phyloP scores from a whole-genome alignment of 805 yeast genomes.

The Candida pseudofarinosa region DNA sequence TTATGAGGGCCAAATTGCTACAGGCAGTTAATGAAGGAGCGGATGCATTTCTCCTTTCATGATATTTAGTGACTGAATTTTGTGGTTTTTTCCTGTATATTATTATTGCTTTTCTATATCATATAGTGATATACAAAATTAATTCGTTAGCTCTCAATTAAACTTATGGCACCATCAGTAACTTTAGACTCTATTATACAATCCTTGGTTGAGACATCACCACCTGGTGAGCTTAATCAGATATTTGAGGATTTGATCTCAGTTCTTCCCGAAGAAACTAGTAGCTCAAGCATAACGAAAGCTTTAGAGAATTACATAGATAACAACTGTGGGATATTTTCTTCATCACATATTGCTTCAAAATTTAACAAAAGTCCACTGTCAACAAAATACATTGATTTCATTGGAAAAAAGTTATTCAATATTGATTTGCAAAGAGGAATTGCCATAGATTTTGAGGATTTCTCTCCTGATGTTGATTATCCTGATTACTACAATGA shows the following conservation, averaged over 20 bases:
- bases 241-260: slow-evolving; percentile 22
- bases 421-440: slow-evolving; percentile 54
- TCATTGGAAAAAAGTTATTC: slow-evolving; percentile 43
- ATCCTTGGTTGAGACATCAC: slow-evolving; percentile 30
- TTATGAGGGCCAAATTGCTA: slow-evolving; percentile 54
- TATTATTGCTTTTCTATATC: neutral
- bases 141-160: neutral
- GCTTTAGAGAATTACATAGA: slow-evolving; percentile 27
- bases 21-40: slow-evolving; percentile 87
- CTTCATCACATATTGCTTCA: slow-evolving; percentile 28
- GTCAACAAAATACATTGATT: slow-evolving; percentile 51
- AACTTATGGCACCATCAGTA: slow-evolving; percentile 15
- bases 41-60: slow-evolving; percentile 76
- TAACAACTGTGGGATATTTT: slow-evolving; percentile 26
- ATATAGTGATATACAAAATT: neutral
- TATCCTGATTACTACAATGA: slow-evolving; percentile 27
- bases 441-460: slow-evolving; percentile 51
- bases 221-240: slow-evolving; percentile 35
- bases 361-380: slow-evolving; percentile 26
- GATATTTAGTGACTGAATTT: neutral
- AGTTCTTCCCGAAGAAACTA: slow-evolving; percentile 18
- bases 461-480: slow-evolving; percentile 18
- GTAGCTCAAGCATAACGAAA: slow-evolving; percentile 18
- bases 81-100: slow-evolving; percentile 1
- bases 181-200: slow-evolving; percentile 24